Evolutionary conservation across 192 early-diverging fungal species (phyloP).

Genomic region (Umbelopsis isabellina): DNA sequence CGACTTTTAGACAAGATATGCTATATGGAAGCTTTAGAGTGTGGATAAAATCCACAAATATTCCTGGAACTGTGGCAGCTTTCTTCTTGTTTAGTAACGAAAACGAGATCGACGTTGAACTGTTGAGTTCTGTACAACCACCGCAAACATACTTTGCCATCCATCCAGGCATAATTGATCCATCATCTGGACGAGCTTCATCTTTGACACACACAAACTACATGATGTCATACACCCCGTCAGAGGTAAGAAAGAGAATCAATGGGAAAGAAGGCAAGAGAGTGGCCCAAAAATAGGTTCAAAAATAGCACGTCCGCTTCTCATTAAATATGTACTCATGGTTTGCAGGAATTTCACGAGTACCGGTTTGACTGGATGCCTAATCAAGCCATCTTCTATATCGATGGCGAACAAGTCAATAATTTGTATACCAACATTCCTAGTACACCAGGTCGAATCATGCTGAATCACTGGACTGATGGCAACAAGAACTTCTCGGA

Average conservation of each 20-base stretch:
- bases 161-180: conserved; percentile 25
- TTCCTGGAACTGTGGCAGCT: conserved; percentile 25
- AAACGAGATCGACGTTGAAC: conserved; percentile 36
- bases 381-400: conserved; percentile 30
- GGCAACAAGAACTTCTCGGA: conserved; percentile 39
- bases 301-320: no score
- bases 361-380: conserved; percentile 46
- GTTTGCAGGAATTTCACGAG: conserved; percentile 38
- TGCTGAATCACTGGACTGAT: conserved; percentile 43
- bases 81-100: conserved; percentile 27
- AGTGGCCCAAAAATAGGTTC: not conserved
- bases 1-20: conserved; percentile 6
- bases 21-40: conserved; percentile 33
- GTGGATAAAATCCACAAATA: conserved; percentile 8
- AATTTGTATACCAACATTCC: conserved; percentile 39
- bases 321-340: no score
- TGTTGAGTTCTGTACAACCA: conserved; percentile 24
- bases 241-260: not conserved
- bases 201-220: conserved; percentile 28
- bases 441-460: conserved; percentile 27
- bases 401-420: conserved; percentile 20
- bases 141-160: conserved; percentile 33
- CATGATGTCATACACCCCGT: not conserved
- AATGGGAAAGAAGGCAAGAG: not conserved
- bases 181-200: conserved; percentile 24